phyloP scores from a whole-genome alignment of 176 grass and related monocot species.

The Leersia perrieri region DNA sequence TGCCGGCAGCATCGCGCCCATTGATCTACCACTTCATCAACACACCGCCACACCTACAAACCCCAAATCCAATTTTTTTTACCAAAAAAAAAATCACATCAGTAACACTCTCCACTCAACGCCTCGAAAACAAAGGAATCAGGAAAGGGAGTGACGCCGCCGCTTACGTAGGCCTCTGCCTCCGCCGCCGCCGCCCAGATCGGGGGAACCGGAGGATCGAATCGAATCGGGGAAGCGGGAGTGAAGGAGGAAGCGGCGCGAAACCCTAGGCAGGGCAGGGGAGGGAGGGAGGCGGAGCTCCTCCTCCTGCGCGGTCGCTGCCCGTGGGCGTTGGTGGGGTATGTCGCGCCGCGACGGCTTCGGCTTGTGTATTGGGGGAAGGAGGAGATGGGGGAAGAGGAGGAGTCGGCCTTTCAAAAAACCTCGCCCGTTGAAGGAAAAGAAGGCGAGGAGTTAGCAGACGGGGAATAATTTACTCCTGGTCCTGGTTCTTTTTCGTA shows the following conservation, averaged over 20 bases:
- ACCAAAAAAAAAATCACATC: not conserved
- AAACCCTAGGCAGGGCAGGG: constrained; percentile 66
- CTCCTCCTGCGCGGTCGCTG: not conserved
- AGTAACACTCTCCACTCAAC: not conserved
- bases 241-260: constrained; percentile 2
- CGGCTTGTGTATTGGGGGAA: constrained; percentile 20
- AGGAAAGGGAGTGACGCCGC: not conserved
- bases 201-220: constrained; percentile 26
- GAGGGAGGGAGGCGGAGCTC: constrained; percentile 26
- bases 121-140: not conserved
- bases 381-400: constrained; percentile 9
- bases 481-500: not conserved
- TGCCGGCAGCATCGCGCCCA: constrained; percentile 45
- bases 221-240: not conserved
- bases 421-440: constrained; percentile 86
- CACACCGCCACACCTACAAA: constrained; percentile 19
- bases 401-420: constrained; percentile 65
- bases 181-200: constrained; percentile 17
- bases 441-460: not conserved
- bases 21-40: constrained; percentile 36
- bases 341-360: constrained; percentile 21
- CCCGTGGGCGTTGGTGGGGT: not conserved
- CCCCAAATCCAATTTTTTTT: not conserved
- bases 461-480: constrained; percentile 16
- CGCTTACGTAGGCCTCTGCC: constrained; percentile 23